phyloP scores from a whole-genome alignment of 805 yeast genomes.

The Wickerhamomyces strasburgensis region DNA sequence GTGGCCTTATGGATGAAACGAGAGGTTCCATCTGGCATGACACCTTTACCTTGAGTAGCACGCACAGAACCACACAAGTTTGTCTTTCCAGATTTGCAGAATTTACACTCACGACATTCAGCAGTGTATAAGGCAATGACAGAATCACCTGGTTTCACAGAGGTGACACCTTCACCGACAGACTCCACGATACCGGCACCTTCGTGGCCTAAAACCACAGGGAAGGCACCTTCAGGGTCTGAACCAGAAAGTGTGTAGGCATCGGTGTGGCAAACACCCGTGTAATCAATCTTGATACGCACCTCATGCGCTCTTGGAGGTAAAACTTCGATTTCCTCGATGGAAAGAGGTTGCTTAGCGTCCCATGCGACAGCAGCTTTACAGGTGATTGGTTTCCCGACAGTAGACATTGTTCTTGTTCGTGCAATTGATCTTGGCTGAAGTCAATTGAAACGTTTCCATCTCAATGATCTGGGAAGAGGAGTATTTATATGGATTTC shows the following conservation, averaged over 20 bases:
- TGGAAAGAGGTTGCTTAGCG: conserved; percentile 73
- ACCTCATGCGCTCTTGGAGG: conserved; percentile 98
- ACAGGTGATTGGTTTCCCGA: conserved; percentile 59
- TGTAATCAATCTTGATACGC: conserved; percentile 77
- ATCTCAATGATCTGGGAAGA: too few relatives aligned
- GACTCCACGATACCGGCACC: conserved; percentile 97
- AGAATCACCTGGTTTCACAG: conserved; percentile 87
- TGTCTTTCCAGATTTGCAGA: conserved; percentile 93
- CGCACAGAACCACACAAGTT: conserved; percentile 94
- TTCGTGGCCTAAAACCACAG: conserved; percentile 92
- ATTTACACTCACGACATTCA: conserved; percentile 92
- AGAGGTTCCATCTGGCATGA: conserved; percentile 97
- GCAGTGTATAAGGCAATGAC: conserved; percentile 95
- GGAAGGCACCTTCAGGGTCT: conserved; percentile 97
- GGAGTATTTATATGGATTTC: too few relatives aligned
- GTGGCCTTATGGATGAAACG: conserved; percentile 70
- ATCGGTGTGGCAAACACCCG: conserved; percentile 98
- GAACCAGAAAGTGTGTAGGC: conserved; percentile 92
- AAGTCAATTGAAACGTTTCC: too few relatives aligned
- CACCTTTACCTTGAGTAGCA: conserved; percentile 97
- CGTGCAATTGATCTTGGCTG: too few relatives aligned
- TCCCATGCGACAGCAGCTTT: conserved; percentile 98
- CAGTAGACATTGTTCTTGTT: conserved; percentile 12
- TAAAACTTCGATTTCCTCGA: conserved; percentile 85
- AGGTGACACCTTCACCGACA: conserved; percentile 89